phyloP scores from a whole-genome alignment of 805 yeast genomes.

The Suhomyces vadensis region DNA sequence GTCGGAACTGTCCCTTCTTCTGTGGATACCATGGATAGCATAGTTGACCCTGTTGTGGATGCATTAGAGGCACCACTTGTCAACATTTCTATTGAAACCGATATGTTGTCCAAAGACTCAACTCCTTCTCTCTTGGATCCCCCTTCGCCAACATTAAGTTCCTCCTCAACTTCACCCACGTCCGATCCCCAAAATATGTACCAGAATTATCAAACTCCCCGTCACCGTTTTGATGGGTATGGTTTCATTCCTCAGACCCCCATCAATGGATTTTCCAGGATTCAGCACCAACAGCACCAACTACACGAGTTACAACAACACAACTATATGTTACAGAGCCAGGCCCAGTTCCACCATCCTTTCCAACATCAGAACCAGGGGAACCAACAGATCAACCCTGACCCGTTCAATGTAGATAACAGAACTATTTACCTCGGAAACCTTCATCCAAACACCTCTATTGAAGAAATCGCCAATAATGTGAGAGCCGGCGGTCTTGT shows the following conservation, averaged over 20 bases:
- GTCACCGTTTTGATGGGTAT: neutral
- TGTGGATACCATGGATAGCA: neutral
- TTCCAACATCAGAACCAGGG: neutral
- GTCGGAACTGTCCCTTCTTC: neutral
- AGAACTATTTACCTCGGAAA: constrained; percentile 72
- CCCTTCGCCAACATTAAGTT: constrained; percentile 7
- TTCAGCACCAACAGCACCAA: constrained; percentile 3
- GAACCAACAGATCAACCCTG: constrained; percentile 13
- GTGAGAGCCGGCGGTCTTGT: constrained; percentile 75
- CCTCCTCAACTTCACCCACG: constrained; percentile 7
- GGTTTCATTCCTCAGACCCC: constrained; percentile 1
- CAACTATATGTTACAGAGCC: constrained; percentile 5
- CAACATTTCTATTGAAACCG: neutral
- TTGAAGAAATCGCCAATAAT: constrained; percentile 74
- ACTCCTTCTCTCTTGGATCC: constrained; percentile 7
- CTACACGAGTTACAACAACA: neutral
- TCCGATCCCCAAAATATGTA: neutral
- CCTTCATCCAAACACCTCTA: constrained; percentile 60
- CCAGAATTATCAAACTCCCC: neutral
- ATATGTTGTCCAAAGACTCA: neutral
- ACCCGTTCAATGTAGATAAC: constrained; percentile 45
- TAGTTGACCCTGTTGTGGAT: neutral
- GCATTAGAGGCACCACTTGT: constrained; percentile 5
- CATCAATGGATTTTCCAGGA: neutral
- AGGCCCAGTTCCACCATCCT: neutral